phyloP scores from a whole-genome alignment of 331 rosid genomes.

The Prunus yedoensis region DNA sequence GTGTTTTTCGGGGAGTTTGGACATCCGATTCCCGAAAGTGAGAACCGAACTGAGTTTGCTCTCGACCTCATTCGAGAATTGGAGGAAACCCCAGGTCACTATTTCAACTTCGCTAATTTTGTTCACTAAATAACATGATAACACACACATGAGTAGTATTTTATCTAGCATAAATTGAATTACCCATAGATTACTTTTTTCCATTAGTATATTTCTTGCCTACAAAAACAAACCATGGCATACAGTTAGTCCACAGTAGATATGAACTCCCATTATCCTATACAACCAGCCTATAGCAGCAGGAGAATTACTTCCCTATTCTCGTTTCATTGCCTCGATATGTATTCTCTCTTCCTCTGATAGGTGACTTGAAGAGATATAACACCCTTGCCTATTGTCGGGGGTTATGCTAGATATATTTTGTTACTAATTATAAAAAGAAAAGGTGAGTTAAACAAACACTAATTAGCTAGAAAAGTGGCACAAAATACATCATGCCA shows the following conservation, averaged over 20 bases:
- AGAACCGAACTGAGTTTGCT: conserved; percentile 79
- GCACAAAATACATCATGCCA: conserved; percentile 5
- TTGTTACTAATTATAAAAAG: background rate
- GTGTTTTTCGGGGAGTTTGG: conserved; percentile 63
- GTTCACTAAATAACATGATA: background rate
- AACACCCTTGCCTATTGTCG: conserved; percentile 52
- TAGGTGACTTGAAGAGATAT: conserved; percentile 21
- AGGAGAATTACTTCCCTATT: too few relatives aligned
- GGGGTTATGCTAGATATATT: background rate
- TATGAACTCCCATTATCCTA: conserved; percentile 7
- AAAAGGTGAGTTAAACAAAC: background rate
- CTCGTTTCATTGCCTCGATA: too few relatives aligned
- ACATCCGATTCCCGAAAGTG: conserved; percentile 75
- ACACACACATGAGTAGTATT: background rate
- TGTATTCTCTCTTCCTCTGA: too few relatives aligned
- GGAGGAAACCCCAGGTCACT: conserved; percentile 49
- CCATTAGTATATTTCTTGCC: background rate
- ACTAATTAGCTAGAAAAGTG: background rate
- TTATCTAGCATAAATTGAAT: background rate
- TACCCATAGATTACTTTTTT: background rate
- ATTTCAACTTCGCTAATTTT: background rate
- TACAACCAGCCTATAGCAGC: too few relatives aligned
- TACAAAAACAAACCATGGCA: background rate
- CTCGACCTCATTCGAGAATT: conserved; percentile 76
- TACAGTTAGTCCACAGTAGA: conserved; percentile 37